Percentiles rank a stretch among this genome's conserved stretches.
These are phyloP conservation scores for Plasmodium knowlesi DNA, from an alignment of 169 alveolate species.

Conservation along the genomic window DNA sequence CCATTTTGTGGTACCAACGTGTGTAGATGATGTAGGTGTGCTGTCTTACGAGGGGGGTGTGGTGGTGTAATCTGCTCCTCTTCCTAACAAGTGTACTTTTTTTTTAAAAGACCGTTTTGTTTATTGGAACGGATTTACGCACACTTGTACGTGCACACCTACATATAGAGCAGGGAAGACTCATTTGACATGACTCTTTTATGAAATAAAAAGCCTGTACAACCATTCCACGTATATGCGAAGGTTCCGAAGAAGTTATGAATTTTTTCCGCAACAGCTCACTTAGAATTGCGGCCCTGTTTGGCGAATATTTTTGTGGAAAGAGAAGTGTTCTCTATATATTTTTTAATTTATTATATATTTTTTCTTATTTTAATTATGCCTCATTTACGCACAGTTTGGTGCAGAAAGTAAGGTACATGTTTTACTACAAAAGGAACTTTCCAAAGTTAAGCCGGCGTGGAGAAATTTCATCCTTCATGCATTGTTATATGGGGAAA, in stretches of 20 bases:
- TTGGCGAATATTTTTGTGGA: neutral
- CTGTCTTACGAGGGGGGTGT: neutral
- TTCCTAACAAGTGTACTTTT: neutral
- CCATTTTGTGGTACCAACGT: neutral
- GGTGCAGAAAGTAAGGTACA: neutral
- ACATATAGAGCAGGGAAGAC: neutral
- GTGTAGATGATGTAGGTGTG: neutral
- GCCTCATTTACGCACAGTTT: neutral
- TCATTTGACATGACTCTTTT: neutral
- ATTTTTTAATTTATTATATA: too few species aligned
- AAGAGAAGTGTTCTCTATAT: neutral
- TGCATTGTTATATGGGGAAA: neutral
- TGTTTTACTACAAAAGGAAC: neutral
- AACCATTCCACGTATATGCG: neutral
- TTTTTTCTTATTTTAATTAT: neutral
- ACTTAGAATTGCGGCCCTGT: neutral
- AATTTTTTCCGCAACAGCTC: neutral
- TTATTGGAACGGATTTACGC: constrained; percentile 2
- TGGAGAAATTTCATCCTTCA: neutral
- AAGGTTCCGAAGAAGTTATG: neutral
- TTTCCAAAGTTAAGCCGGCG: neutral
- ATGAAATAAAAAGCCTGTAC: neutral
- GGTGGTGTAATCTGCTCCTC: neutral
- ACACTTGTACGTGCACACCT: neutral
- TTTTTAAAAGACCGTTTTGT: neutral